Evolutionary conservation across 495 filamentous ascomycete species (phyloP), one percentile per base, ranked within the genome.

Genomic region (Penicillium cinerascens): DNA sequence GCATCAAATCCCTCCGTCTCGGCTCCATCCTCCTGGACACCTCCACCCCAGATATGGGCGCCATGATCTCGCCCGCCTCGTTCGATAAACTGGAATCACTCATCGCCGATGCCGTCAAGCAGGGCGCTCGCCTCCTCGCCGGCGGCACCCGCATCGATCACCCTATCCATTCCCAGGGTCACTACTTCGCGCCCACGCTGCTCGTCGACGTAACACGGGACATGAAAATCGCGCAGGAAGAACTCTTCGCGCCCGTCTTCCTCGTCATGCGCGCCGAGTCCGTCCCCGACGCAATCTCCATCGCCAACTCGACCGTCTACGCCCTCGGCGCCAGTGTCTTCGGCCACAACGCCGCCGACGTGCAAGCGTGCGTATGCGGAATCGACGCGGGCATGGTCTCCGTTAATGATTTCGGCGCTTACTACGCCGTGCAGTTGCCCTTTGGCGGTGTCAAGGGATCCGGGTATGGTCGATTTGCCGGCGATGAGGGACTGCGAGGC

Each of bases 401-500:
- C 42, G 82, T 98, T 47, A 97, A 98, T 60, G 93, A 97, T 71
- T 98, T 98, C 56, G 93, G 83, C 18, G 86, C 82, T 15, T 96
- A 83, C 61, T 98, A 98, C 68, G 87, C 92, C 21, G 89, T 95
- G 15, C 89, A 93, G 70, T 69, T 98, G 15, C 93, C 93, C 0
- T 98, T 98, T 66, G 93, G 93, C 20, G 93, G 93, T 21, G 82
- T 88, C 17, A 80, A 81, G 49, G 92, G 90, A 0, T 91, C 86
- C 37, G 93, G 93, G 3, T 97, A 97, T 67, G 93, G 95, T 6
- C 74, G 93, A 15, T 97, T 98, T 74, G 93, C 88, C 0, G 93
- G 89, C 33, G 87, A 87, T 42, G 93, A 98, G 65, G 93, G 95
- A 2, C 69, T 98, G 49, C 80, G 90, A 26, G 82, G 81, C 0